A percentile compares a stretch with the other conserved stretches of the same genome.
Evolutionary conservation across 352 stramenopile species (phyloP).

Genomic region (Pythium coloratum): DNA sequence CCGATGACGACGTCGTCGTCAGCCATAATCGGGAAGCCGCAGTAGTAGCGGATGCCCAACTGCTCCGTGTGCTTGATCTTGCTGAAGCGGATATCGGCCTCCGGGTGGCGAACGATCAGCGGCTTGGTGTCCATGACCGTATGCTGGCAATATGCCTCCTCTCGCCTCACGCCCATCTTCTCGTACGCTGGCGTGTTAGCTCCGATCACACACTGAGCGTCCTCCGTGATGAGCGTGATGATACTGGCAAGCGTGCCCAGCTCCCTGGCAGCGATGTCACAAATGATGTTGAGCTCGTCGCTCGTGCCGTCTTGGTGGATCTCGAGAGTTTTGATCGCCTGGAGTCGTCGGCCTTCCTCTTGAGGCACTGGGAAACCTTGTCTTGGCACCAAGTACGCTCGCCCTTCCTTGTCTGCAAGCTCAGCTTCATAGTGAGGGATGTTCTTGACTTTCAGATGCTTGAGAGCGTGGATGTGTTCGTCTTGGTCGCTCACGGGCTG

Average conservation of each 20-base stretch:
- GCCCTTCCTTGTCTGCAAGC: not conserved
- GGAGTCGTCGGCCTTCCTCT: constrained; percentile 44
- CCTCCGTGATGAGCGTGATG: constrained; percentile 53
- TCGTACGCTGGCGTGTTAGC: constrained; percentile 40
- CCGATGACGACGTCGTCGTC: constrained; percentile 38
- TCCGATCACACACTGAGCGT: constrained; percentile 45
- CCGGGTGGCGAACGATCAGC: constrained; percentile 54
- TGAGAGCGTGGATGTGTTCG: not conserved
- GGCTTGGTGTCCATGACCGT: constrained; percentile 55
- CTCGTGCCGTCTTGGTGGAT: constrained; percentile 36
- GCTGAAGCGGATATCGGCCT: constrained; percentile 60
- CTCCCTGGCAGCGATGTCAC: constrained; percentile 50
- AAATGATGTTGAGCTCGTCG: constrained; percentile 63
- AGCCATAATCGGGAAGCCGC: constrained; percentile 50
- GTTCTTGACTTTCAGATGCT: constrained; percentile 3
- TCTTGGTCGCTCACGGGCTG: constrained; percentile 31
- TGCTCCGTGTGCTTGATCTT: constrained; percentile 26
- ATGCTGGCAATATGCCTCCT: constrained; percentile 58
- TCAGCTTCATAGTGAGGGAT: not conserved
- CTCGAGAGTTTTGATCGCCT: constrained; percentile 35
- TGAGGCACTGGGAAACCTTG: constrained; percentile 7
- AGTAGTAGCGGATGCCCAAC: constrained; percentile 63
- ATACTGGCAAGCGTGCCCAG: constrained; percentile 35
- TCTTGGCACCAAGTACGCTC: not conserved
- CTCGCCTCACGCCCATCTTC: constrained; percentile 36